A percentile compares a stretch with the other conserved stretches of the same genome.
phyloP scores from a whole-genome alignment of 2,329 filamentous ascomycete genomes.

The Fusarium goolgardi region DNA sequence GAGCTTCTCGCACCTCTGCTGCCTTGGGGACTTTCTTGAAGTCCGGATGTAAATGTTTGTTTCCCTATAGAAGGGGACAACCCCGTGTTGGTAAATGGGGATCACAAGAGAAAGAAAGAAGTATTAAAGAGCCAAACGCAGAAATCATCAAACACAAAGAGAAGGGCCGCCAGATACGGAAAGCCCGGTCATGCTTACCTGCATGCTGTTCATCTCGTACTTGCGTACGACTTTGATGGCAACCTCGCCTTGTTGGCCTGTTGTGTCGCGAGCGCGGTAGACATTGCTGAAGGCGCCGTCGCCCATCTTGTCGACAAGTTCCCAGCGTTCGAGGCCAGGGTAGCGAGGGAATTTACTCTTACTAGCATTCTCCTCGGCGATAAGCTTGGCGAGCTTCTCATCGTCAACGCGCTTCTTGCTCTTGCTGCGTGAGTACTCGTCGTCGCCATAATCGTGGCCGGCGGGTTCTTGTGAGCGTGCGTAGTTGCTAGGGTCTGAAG shows the following conservation, averaged over 20 bases:
- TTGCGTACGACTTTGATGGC: slow-evolving; percentile 99
- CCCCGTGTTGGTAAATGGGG: slow-evolving; percentile 66
- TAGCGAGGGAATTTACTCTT: slow-evolving; percentile 83
- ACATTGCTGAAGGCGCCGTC: slow-evolving; percentile 99
- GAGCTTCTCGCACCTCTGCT: slow-evolving; percentile 86
- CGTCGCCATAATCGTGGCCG: slow-evolving; percentile 70
- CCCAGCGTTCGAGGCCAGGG: slow-evolving; percentile 70
- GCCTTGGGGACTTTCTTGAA: slow-evolving; percentile 95
- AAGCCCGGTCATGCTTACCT: slow-evolving; percentile 75
- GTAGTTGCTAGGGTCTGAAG: slow-evolving; percentile 58
- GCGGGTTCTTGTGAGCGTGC: slow-evolving; percentile 57
- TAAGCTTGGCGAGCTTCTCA: slow-evolving; percentile 82
- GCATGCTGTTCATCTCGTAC: slow-evolving; percentile 98
- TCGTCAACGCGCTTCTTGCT: slow-evolving; percentile 62
- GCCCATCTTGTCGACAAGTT: slow-evolving; percentile 95
- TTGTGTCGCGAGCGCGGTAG: slow-evolving; percentile 84
- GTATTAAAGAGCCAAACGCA: slow-evolving; percentile 7
- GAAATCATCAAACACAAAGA: slow-evolving; percentile 37
- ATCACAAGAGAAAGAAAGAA: slow-evolving; percentile 33
- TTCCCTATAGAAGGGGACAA: slow-evolving; percentile 72
- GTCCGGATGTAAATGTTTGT: slow-evolving; percentile 93
- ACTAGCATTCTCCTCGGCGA: slow-evolving; percentile 90
- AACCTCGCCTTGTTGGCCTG: slow-evolving; percentile 79
- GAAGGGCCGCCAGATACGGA: slow-evolving; percentile 41
- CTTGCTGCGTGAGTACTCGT: slow-evolving; percentile 62